Conservation (phyloP, 2,329 filamentous ascomycete species). For the Hortaea sp. region DNA sequence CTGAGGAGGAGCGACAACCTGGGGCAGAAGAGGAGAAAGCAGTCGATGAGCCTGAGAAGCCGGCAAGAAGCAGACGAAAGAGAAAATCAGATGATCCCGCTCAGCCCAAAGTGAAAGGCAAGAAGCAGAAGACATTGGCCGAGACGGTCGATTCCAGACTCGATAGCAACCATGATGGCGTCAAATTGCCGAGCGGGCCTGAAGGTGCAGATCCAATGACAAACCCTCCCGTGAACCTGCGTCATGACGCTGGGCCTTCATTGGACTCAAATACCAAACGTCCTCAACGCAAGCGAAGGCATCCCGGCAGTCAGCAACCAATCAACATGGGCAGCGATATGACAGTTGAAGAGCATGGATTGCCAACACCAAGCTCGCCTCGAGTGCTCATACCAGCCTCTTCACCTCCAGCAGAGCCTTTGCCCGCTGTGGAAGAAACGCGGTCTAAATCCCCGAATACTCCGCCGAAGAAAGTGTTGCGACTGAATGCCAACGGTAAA, state of each 20-base stretch:
- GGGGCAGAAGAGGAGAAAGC: not conserved
- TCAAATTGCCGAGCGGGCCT: no score
- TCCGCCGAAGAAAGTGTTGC: slow-evolving; percentile 28
- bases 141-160: slow-evolving; percentile 17
- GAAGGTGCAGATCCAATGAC: no score
- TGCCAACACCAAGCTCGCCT: slow-evolving; percentile 2
- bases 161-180: no score
- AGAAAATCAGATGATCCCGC: slow-evolving; percentile 5
- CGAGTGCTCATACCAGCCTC: slow-evolving; percentile 15
- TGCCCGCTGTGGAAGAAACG: not conserved
- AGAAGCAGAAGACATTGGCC: slow-evolving; percentile 21
- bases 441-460: slow-evolving; percentile 6
- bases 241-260: no score
- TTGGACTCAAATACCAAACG: no score
- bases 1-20: slow-evolving; percentile 2
- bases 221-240: no score
- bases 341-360: slow-evolving; percentile 8
- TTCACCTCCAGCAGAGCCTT: slow-evolving; percentile 6
- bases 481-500: slow-evolving; percentile 35
- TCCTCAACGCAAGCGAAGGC: no score
- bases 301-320: no score
- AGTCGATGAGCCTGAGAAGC: not conserved
- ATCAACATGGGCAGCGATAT: no score
- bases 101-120: slow-evolving; percentile 8
- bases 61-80: slow-evolving; percentile 9